These are phyloP conservation scores for Zostera marina DNA, from an alignment of 116 monocot genomes.

Conservation along the genomic window DNA sequence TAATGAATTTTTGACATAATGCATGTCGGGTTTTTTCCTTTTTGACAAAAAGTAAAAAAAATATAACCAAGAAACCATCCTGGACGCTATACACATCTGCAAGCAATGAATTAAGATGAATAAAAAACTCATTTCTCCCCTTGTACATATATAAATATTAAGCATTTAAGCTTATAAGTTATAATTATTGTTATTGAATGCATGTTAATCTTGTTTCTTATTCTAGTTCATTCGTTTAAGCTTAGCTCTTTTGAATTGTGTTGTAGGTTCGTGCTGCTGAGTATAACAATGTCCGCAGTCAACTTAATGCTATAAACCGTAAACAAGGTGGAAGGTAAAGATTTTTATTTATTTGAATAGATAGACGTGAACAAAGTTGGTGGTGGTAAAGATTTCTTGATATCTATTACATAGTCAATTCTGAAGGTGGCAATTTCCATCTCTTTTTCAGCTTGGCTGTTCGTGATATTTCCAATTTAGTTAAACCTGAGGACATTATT, in stretches of 20 bases:
- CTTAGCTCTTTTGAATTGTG: neutral
- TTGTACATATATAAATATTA: too few relatives aligned
- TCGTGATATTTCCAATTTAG: slow-evolving; percentile 79
- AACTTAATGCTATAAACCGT: slow-evolving; percentile 93
- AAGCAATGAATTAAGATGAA: too few relatives aligned
- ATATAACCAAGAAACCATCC: too few relatives aligned
- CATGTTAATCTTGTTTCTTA: too few relatives aligned
- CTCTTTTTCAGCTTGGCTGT: slow-evolving; percentile 59
- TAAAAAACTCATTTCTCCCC: too few relatives aligned
- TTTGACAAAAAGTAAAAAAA: too few relatives aligned
- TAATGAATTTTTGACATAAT: too few relatives aligned
- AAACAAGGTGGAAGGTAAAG: slow-evolving; percentile 84
- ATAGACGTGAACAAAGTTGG: neutral
- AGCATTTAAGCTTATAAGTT: too few relatives aligned
- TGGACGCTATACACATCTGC: too few relatives aligned
- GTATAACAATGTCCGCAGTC: slow-evolving; percentile 76
- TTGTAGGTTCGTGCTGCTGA: slow-evolving; percentile 74
- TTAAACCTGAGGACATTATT: slow-evolving; percentile 84
- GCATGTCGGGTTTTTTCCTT: too few relatives aligned
- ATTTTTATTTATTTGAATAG: neutral
- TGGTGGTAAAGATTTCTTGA: neutral
- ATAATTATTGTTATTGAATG: too few relatives aligned
- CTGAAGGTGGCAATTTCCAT: slow-evolving; percentile 1
- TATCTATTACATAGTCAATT: neutral
- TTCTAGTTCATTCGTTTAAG: too few relatives aligned